Conservation (phyloP, 2,329 filamentous ascomycete genomes). For the Phaeomoniella chlamydospora region DNA sequence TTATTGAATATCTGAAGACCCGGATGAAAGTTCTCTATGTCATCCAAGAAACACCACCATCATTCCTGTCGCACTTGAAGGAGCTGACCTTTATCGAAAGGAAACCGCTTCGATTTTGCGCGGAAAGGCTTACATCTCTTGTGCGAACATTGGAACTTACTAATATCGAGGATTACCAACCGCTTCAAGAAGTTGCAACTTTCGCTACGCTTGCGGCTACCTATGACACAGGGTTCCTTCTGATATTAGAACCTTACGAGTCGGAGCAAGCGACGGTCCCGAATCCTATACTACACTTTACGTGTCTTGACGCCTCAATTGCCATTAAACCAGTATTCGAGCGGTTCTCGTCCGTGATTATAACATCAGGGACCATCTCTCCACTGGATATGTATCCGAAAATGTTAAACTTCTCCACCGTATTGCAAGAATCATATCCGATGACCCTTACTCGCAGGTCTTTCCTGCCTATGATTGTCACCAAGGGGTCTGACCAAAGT, state of each 20-base stretch:
- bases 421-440: conserved; percentile 90
- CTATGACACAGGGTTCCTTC: conserved; percentile 88
- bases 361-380: conserved; percentile 93
- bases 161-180: conserved; percentile 95
- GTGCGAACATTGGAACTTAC: conserved; percentile 90
- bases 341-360: conserved; percentile 93
- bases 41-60: conserved; percentile 90
- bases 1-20: conserved; percentile 95
- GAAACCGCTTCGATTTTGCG: conserved; percentile 84
- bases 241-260: conserved; percentile 96
- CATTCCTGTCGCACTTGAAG: conserved; percentile 81
- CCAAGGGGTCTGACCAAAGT: conserved; percentile 84
- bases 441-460: conserved; percentile 91
- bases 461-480: conserved; percentile 98
- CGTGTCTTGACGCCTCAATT: conserved; percentile 91
- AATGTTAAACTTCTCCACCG: conserved; percentile 86
- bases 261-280: conserved; percentile 90
- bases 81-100: conserved; percentile 97
- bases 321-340: conserved; percentile 97
- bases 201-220: conserved; percentile 94
- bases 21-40: conserved; percentile 97
- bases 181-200: conserved; percentile 90
- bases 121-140: conserved; percentile 83
- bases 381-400: conserved; percentile 98
- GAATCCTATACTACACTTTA: conserved; percentile 93